Conservation (phyloP, 2,329 filamentous ascomycete genomes). For the Sodiomyces alkalinus region DNA sequence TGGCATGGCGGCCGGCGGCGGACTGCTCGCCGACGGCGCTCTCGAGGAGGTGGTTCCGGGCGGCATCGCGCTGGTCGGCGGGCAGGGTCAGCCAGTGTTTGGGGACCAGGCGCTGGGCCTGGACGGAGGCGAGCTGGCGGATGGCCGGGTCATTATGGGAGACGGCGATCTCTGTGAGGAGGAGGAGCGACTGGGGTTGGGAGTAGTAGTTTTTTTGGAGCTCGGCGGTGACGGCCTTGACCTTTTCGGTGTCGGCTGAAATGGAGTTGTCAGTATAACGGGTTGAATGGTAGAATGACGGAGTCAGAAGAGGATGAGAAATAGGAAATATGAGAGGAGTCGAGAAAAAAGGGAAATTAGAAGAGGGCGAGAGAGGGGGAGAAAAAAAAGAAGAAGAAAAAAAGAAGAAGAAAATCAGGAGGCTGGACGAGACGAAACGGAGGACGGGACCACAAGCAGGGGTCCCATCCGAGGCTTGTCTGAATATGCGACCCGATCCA, state of each 20-base stretch:
- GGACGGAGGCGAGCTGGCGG: slow-evolving; percentile 82
- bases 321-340: too few relatives aligned
- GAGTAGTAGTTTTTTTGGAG: slow-evolving; percentile 91
- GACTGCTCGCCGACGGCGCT: slow-evolving; percentile 68
- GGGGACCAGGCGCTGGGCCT: slow-evolving; percentile 65
- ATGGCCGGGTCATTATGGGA: slow-evolving; percentile 59
- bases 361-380: slow-evolving; percentile 6
- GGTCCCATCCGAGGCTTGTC: too few relatives aligned
- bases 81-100: slow-evolving; percentile 75
- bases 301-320: slow-evolving; percentile 15
- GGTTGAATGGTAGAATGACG: slow-evolving; percentile 8
- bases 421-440: slow-evolving; percentile 4
- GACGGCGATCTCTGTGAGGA: slow-evolving; percentile 77
- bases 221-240: slow-evolving; percentile 79
- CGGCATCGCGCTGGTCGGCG: slow-evolving; percentile 60
- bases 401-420: background rate
- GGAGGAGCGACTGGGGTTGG: slow-evolving; percentile 66
- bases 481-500: too few relatives aligned
- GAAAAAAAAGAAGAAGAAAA: slow-evolving; percentile 5
- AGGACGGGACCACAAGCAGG: too few relatives aligned
- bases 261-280: too few relatives aligned
- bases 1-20: slow-evolving; percentile 66
- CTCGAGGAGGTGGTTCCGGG: slow-evolving; percentile 72
- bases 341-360: slow-evolving; percentile 2
- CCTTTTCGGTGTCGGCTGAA: slow-evolving; percentile 77